Base-by-base conservation (phyloP, 1,284 basidiomycete genomes). In the Cryptococcus floricola region DNA sequence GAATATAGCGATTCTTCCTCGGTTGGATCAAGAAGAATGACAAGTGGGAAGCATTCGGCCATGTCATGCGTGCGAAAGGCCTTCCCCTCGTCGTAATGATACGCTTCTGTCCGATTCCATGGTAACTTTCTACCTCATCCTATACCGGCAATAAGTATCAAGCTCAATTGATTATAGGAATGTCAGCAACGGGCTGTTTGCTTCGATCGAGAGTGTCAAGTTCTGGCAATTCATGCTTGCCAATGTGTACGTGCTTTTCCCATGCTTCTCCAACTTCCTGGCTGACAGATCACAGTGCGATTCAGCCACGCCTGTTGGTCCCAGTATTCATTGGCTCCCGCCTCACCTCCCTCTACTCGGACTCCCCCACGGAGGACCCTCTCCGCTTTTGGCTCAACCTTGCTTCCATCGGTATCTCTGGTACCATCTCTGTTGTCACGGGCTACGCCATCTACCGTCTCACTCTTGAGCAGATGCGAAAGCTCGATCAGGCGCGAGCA, bases 281-380 rank as follows among this genome's bases (percentile, higher is more conserved):
- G 42, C 51, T 42, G 43, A 27, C 47, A 34, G 52, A 48, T 39
- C 25, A 27, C 60, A 74, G 72, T 10, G 44, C 62, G 1, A 66
- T 70, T 46, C 59, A 66, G 47, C 74, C 74, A 37, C 67, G 70
- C 14, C 67, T 76, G 6, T 50, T 72, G 46, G 69, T 77, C 25
- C 70, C 72, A 12, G 70, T 77, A 9, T 76, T 77, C 57, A 75
- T 77, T 43, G 76, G 76, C 44, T 74, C 73, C 19, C 66, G 76
- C 7, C 67, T 77, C 27, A 66, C 61, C 18, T 74, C 71, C 10
- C 61, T 77, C 18, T 60, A 69, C 9, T 67, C 67, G 48, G 67
- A 62, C 16, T 56, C 55, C 19, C 54, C 59, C 5, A 49, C 58
- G 16, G 54, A 60, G 39, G 71, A 74, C 44, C 68, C 71, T 6